Percentiles rank a stretch among this genome's conserved stretches.
These are phyloP conservation scores for Elsinoe fawcettii DNA, from an alignment of 2,329 filamentous ascomycete genomes.

Conservation along the genomic window DNA sequence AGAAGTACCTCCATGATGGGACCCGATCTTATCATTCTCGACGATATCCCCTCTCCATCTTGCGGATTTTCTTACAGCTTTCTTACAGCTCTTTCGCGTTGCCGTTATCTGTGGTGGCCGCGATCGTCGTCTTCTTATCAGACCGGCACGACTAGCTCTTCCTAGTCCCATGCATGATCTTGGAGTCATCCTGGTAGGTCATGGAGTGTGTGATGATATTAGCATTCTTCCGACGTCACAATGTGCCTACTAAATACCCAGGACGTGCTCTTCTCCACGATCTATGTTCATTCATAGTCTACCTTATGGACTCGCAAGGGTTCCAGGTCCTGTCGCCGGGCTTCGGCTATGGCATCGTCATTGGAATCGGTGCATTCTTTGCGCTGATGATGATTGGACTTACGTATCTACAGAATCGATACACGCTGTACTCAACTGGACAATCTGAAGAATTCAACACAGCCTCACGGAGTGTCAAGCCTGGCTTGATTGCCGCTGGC, in stretches of 20 bases:
- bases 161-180: background rate
- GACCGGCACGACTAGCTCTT: background rate
- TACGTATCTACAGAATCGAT: conserved; percentile 33
- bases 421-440: conserved; percentile 31
- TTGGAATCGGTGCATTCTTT: conserved; percentile 66
- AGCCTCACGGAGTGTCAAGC: conserved; percentile 77
- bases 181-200: background rate
- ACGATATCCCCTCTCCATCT: background rate
- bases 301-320: background rate
- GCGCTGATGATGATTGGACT: conserved; percentile 38
- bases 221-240: background rate
- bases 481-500: conserved; percentile 74
- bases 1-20: background rate
- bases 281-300: too few relatives aligned
- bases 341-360: conserved; percentile 51
- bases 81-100: too few relatives aligned
- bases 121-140: conserved; percentile 4
- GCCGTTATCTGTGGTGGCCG: background rate
- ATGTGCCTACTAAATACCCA: background rate
- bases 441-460: conserved; percentile 74
- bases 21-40: background rate
- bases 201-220: background rate
- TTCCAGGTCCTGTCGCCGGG: conserved; percentile 1
- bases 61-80: too few relatives aligned
- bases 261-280: background rate